Evolutionary conservation across 2,329 filamentous ascomycete genomes (phyloP), one percentile per base, ranked within the genome.

Genomic region (Hirsutella rhossiliensis): DNA sequence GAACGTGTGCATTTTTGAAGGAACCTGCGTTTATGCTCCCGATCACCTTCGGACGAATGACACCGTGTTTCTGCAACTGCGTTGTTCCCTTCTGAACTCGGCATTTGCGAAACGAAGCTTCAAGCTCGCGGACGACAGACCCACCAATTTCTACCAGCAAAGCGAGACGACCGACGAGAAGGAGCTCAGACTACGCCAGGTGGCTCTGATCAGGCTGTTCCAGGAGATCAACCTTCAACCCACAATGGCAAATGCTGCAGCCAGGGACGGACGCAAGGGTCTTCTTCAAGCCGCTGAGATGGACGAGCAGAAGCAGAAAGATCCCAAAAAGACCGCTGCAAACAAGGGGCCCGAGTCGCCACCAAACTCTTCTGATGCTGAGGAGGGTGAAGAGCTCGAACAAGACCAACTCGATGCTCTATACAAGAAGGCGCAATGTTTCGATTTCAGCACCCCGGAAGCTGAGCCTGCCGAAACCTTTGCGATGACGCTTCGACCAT

Each of bases 391-490:
- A 54, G 89, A 97, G 62, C 73, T 98, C 0, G 88, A 97, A 57
- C 87, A 97, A 61, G 89, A 94, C 54, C 92, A 98, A 59, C 80
- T 98, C 4, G 92, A 98, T 59, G 80, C 85, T 0, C 66, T 98
- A 2, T 98, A 98, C 63, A 87, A 84, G 56, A 98, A 98, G 58
- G 92, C 92, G 0, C 92, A 98, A 57, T 89, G 87, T 0, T 97
- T 97, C 55, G 92, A 98, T 60, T 97, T 98, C 57, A 78, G 80
- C 57, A 96, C 89, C 1, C 89, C 89, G 2, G 82, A 87, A 60
- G 82, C 87, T 11, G 83, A 95, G 53, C 90, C 92, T 11, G 79
- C 84, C 6, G 72, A 82, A 9, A 87, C 80, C 0, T 98, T 98
- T 61, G 73, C 74, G 6, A 81, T 98, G 80, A 73, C 80, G 32